Percentiles rank a stretch among this genome's conserved stretches.
Evolutionary conservation across 805 yeast genomes (phyloP).

Genomic region (Saturnispora quitensis): DNA sequence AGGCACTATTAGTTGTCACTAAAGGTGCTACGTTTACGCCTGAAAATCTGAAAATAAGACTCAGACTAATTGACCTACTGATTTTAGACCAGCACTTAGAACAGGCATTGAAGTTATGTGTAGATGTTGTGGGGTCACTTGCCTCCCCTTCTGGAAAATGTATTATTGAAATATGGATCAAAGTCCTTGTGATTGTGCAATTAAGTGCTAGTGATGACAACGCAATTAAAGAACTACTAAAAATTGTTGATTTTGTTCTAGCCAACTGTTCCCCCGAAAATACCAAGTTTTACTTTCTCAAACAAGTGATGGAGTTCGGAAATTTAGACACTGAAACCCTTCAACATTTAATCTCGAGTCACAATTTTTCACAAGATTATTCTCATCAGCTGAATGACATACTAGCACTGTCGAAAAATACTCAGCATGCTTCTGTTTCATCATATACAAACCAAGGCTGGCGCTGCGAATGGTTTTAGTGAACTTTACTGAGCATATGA

Average conservation of each 20-base stretch:
- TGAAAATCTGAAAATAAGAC: conserved; percentile 19
- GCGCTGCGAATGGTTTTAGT: background rate
- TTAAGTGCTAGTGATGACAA: conserved; percentile 10
- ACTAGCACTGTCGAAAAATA: background rate
- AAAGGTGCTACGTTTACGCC: background rate
- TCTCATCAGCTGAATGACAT: background rate
- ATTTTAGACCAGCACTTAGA: conserved; percentile 29
- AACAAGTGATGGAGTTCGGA: background rate
- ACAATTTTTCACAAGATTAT: background rate
- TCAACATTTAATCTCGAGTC: background rate
- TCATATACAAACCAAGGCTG: background rate
- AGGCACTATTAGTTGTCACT: conserved; percentile 16
- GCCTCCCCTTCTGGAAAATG: conserved; percentile 32
- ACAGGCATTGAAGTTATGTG: conserved; percentile 30
- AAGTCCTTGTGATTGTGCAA: conserved; percentile 35
- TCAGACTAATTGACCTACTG: conserved; percentile 38
- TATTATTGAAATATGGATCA: conserved; percentile 13
- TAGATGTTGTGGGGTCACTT: conserved; percentile 18
- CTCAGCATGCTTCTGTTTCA: background rate
- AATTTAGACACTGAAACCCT: background rate
- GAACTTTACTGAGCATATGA: background rate
- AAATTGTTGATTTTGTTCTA: background rate
- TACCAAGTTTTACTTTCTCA: background rate
- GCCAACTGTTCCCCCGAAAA: background rate
- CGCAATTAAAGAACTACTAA: background rate